Conservation (phyloP, 75 land plant species). For the Picea glauca region DNA sequence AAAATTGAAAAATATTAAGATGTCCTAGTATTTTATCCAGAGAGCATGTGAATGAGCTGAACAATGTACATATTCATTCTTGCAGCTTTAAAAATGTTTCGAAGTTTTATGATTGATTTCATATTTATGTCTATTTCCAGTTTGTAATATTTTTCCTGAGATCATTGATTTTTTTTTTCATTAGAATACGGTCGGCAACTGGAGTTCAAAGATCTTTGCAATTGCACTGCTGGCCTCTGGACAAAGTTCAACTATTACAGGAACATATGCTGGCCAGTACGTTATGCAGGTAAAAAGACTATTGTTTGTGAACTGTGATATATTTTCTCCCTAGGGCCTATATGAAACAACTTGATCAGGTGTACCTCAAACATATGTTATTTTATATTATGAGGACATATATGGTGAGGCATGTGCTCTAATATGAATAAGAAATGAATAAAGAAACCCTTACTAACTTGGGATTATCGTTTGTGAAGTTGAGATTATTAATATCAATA, state of each 20-base stretch:
- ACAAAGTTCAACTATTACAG: slow-evolving; percentile 77
- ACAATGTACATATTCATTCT: neutral
- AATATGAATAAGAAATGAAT: neutral
- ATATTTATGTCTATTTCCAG: neutral
- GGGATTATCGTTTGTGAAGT: neutral
- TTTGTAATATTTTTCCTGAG: neutral
- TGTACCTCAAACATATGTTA: neutral
- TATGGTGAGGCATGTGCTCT: neutral
- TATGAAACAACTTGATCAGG: neutral
- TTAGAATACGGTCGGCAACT: slow-evolving; percentile 70
- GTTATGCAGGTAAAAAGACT: slow-evolving; percentile 77
- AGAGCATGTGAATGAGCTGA: neutral
- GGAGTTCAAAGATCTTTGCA: slow-evolving; percentile 85
- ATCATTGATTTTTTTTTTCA: slow-evolving; percentile 1
- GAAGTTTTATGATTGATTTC: neutral
- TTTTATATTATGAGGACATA: neutral
- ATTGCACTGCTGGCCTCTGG: slow-evolving; percentile 88
- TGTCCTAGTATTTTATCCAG: neutral
- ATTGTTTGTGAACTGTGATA: neutral
- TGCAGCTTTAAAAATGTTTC: neutral
- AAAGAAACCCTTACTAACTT: neutral
- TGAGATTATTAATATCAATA: neutral
- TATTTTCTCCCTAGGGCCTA: neutral
- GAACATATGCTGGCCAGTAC: slow-evolving; percentile 55
- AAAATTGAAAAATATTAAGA: neutral